Base-by-base conservation (phyloP, 1,139 yeast species). In the Komagataea norvegica region DNA sequence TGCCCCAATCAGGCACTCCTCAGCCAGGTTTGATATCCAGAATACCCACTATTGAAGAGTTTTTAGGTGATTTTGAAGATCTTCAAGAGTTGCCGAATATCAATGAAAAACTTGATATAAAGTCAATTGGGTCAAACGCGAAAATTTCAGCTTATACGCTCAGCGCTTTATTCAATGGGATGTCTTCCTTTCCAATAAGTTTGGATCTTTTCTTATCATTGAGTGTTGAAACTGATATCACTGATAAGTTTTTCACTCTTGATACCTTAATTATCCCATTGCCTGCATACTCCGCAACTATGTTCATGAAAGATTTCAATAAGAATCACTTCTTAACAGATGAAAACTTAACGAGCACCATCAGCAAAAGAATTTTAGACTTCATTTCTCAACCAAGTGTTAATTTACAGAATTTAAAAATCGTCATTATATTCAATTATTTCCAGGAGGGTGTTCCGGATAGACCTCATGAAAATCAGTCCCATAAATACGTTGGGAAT, bases 401-500 rank as follows among this genome's bases (percentile, higher is more conserved):
- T 10, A 37, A 43, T 27, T 22, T 48, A 9, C 30, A 38, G 18
- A 40, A 45, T 15, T 33, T 51, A 25, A 47, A 44, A 20, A 34
- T 52, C 11, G 31, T 49, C 11, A 41, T 52, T 11, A 20, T 45
- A 4, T 44, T 47, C 36, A 45, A 45, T 33, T 44, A 36, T 26
- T 49, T 39, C 30, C 54, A 49, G 29, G 54, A 52, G 33, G 51
- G 52, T 21, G 38, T 42, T 9, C 49, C 54, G 3, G 46, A 42
- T 7, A 42, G 48, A 34, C 50, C 49, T 9, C 48, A 48, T 31
- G 54, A 49, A 27, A 40, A 49, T 31, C 54, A 47, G 25, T 29
- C 42, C 3, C 52, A 47, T 30, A 52, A 48, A 31, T 52, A 49
- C 23, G 54, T 52, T 14, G 55, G 55, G 3, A 52, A 51, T 26